phyloP scores from a whole-genome alignment of 2,329 filamentous ascomycete species.

The Cercospora brassicicola region DNA sequence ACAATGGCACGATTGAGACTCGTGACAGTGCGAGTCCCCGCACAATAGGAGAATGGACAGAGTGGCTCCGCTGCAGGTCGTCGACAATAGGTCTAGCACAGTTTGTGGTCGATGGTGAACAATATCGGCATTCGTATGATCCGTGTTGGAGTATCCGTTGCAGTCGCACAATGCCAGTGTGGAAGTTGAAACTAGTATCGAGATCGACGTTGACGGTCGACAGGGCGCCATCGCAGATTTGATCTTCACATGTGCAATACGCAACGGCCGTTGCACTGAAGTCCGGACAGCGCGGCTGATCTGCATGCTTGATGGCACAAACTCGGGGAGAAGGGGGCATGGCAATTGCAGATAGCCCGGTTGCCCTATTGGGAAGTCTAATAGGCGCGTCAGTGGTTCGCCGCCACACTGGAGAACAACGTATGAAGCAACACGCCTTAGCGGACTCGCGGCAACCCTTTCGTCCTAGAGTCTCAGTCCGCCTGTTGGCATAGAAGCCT shows the following conservation, averaged over 20 bases:
- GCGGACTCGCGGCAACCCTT: not conserved
- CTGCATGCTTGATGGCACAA: not conserved
- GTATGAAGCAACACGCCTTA: not conserved
- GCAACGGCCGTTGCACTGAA: not conserved
- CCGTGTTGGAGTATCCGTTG: not conserved
- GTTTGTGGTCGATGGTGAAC: not conserved
- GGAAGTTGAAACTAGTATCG: not conserved
- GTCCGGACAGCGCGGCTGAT: conserved; percentile 2
- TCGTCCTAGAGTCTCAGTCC: not conserved
- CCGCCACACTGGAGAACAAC: not conserved
- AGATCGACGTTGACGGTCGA: not conserved
- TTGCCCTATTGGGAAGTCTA: not conserved
- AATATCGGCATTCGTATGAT: not conserved
- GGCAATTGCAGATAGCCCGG: not conserved
- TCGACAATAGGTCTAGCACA: not conserved
- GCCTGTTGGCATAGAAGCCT: not conserved
- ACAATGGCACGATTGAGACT: conserved; percentile 6
- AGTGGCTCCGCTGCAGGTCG: not conserved
- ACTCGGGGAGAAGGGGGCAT: not conserved
- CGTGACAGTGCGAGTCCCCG: not conserved
- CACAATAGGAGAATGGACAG: not conserved
- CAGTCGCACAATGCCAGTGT: not conserved
- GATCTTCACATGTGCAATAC: not conserved
- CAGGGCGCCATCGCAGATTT: not conserved
- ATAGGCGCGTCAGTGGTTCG: not conserved